Base-by-base conservation (phyloP, 306 rosid genomes). In the Quercus suber region DNA sequence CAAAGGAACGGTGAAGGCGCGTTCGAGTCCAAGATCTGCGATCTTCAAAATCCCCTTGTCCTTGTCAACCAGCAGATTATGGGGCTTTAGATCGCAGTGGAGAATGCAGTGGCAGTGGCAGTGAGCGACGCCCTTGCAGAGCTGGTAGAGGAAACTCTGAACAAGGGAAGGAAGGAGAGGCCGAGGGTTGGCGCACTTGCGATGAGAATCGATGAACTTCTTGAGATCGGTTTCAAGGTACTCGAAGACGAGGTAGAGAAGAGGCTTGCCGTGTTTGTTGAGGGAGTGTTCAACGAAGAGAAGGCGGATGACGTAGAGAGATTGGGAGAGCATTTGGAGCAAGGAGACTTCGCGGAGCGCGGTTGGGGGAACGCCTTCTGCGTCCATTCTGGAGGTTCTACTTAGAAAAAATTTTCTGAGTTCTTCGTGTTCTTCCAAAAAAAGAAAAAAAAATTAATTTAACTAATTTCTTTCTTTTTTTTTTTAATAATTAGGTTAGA, bases 311-410 rank as follows among this genome's bases (percentile, higher is more conserved):
- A 92, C 86, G 87, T 95, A 95, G 69, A 95, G 85, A 1, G 99
- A 94, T 19, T 94, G 99, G 12, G 99, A 94, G 1, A 94, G 97
- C 91, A 94, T 80, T 55, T 94, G 99, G 18, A 92, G 92, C 55
- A 94, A 95, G 7, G 99, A 94, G 30, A 94, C 93, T 77, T 94
- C 99, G 0, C 99, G 87, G 17, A 94, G 97, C 0, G 99, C 97
- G 0, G 97, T 94, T 0, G 99, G 99, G 5, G 99, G 99, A 7
- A 94, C 89, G 4, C 99, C 99, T 35, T 94, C 97, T n/a, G 92
- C 99, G 69, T 94, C 99, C 99, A 94, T 94, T 72, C 92, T 95
- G 9, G 1, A 23, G 23, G 23, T 23, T 23, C 23, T 23, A 23
- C 23, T 23, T 23, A 23, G 23, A 23, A 23, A 23, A 23, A 23